These are phyloP conservation scores for Kodamaea fukazawae DNA, from an alignment of 805 yeast genomes.

Conservation along the genomic window DNA sequence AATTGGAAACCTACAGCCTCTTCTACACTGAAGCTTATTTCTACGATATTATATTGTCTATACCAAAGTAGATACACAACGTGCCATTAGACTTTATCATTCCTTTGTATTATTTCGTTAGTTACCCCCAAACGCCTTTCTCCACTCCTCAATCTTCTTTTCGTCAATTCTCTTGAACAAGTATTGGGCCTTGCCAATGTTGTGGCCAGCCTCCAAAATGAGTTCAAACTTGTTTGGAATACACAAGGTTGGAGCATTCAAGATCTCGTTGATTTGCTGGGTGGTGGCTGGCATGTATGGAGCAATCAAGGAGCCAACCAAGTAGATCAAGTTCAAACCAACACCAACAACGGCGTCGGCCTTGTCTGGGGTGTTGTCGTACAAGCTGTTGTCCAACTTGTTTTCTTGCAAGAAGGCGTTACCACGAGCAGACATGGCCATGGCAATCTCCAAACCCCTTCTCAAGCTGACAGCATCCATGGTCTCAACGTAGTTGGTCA, in stretches of 20 bases:
- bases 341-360: conserved; percentile 92
- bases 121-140: conserved; percentile 80
- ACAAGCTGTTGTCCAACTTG: conserved; percentile 86
- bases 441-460: conserved; percentile 86
- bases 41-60: no score
- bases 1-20: no score
- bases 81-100: neutral
- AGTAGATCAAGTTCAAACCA: conserved; percentile 83
- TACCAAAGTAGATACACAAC: neutral
- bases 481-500: conserved; percentile 60
- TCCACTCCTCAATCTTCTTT: conserved; percentile 82
- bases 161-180: conserved; percentile 91
- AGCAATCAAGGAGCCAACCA: conserved; percentile 74
- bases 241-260: conserved; percentile 75
- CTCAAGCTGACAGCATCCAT: conserved; percentile 81
- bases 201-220: conserved; percentile 74
- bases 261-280: conserved; percentile 65
- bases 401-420: conserved; percentile 94
- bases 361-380: conserved; percentile 68
- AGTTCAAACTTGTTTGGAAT: conserved; percentile 76
- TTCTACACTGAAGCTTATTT: no score
- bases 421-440: conserved; percentile 90
- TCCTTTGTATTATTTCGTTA: conserved; percentile 26
- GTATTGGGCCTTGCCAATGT: conserved; percentile 87
- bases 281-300: conserved; percentile 93